These are phyloP conservation scores for Cordyceps fumosorosea DNA, from an alignment of 2,329 filamentous ascomycete species.

Conservation along the genomic window DNA sequence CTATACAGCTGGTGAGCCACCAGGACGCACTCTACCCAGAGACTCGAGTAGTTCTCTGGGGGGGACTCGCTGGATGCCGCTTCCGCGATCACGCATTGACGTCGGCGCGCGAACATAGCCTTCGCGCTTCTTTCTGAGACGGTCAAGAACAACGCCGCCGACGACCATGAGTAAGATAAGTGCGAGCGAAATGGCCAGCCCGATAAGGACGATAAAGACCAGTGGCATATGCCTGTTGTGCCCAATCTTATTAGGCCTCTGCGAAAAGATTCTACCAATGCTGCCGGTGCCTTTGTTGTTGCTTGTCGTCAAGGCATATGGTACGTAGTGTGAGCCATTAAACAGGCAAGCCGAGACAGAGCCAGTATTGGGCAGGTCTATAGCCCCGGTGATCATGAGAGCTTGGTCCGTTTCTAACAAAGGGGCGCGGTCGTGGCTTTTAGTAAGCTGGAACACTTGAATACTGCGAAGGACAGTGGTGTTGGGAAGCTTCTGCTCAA, in stretches of 20 bases:
- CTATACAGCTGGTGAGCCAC: conserved; percentile 48
- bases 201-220: conserved; percentile 75
- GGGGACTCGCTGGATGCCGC: conserved; percentile 53
- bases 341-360: conserved; percentile 80
- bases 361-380: conserved; percentile 70
- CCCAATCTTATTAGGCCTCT: conserved; percentile 68
- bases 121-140: conserved; percentile 67
- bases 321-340: conserved; percentile 71
- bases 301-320: conserved; percentile 73
- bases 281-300: conserved; percentile 60
- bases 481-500: conserved; percentile 55
- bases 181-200: conserved; percentile 68
- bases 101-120: conserved; percentile 75
- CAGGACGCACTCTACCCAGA: conserved; percentile 40
- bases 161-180: conserved; percentile 73
- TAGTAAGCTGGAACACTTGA: conserved; percentile 69
- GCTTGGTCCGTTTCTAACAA: conserved; percentile 62
- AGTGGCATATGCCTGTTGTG: conserved; percentile 54
- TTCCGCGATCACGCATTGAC: conserved; percentile 53
- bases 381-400: conserved; percentile 77
- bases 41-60: conserved; percentile 54
- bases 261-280: conserved; percentile 75
- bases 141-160: conserved; percentile 67
- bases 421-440: conserved; percentile 57
- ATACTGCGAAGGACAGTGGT: conserved; percentile 69